Conservation (phyloP, 2,329 filamentous ascomycete genomes). For the Rugonectria rugulosa region DNA sequence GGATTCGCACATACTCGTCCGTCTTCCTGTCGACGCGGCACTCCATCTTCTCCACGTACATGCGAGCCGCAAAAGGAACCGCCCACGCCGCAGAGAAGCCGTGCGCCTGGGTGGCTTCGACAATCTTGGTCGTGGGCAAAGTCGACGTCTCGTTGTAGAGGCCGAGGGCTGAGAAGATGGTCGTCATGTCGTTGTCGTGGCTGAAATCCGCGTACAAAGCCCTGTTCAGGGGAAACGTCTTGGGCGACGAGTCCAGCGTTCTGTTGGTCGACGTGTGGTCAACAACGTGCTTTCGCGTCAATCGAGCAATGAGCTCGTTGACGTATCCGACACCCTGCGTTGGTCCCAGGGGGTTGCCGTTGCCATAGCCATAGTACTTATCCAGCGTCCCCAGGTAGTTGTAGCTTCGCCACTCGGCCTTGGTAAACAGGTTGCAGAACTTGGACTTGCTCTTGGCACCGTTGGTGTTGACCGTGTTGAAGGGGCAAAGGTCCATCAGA, state of each 20-base stretch:
- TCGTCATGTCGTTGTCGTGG: slow-evolving; percentile 88
- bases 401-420: slow-evolving; percentile 78
- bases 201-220: slow-evolving; percentile 87
- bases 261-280: slow-evolving; percentile 80
- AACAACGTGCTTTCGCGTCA: slow-evolving; percentile 72
- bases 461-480: slow-evolving; percentile 74
- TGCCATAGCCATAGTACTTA: slow-evolving; percentile 85
- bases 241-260: slow-evolving; percentile 72
- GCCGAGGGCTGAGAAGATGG: slow-evolving; percentile 78
- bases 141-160: slow-evolving; percentile 73
- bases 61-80: slow-evolving; percentile 81
- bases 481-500: slow-evolving; percentile 91
- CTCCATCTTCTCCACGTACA: slow-evolving; percentile 88
- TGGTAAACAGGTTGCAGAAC: slow-evolving; percentile 80
- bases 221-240: slow-evolving; percentile 76
- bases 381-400: slow-evolving; percentile 81
- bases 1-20: slow-evolving; percentile 77
- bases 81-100: slow-evolving; percentile 81
- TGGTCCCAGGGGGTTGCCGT: slow-evolving; percentile 79
- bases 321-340: slow-evolving; percentile 88
- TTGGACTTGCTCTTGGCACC: slow-evolving; percentile 61
- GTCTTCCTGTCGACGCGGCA: slow-evolving; percentile 56
- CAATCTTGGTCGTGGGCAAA: slow-evolving; percentile 59
- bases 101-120: slow-evolving; percentile 59
- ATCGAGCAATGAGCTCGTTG: slow-evolving; percentile 84